phyloP scores from a whole-genome alignment of 306 rosid species.

The Quercus alba region DNA sequence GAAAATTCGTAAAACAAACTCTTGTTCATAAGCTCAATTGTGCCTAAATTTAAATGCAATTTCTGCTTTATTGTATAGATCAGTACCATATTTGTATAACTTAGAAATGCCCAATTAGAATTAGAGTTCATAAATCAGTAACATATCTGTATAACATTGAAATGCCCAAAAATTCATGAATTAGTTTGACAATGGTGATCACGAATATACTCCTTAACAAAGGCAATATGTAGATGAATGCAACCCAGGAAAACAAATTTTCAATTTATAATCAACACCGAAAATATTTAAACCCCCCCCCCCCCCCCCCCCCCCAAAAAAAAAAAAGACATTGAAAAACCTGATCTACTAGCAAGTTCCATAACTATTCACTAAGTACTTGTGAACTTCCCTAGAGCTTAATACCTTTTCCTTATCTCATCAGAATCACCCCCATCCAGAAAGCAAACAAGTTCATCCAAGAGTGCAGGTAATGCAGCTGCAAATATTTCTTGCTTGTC shows the following conservation, averaged over 20 bases:
- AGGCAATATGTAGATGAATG: conserved; percentile 17
- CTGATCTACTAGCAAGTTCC: background rate
- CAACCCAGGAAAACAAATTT: conserved; percentile 10
- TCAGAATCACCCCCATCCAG: conserved; percentile 65
- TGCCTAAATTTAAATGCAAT: too few species aligned
- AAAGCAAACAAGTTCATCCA: conserved; percentile 89
- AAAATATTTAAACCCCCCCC: too few species aligned
- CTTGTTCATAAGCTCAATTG: too few species aligned
- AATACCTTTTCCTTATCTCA: conserved; percentile 75
- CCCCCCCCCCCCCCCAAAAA: background rate
- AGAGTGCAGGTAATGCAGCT: conserved; percentile 84
- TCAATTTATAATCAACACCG: background rate
- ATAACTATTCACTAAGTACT: background rate
- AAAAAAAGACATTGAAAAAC: background rate
- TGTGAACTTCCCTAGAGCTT: background rate
- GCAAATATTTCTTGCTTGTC: conserved; percentile 74
- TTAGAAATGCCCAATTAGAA: too few species aligned
- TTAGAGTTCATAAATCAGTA: too few species aligned
- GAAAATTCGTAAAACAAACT: too few species aligned
- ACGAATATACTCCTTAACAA: too few species aligned
- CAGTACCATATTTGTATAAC: too few species aligned
- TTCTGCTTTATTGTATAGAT: too few species aligned
- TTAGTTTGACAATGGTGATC: too few species aligned
- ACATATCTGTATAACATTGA: too few species aligned
- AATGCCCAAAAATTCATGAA: too few species aligned